Conservation (phyloP, 257 asterid species). For the Haberlea rhodopensis region DNA sequence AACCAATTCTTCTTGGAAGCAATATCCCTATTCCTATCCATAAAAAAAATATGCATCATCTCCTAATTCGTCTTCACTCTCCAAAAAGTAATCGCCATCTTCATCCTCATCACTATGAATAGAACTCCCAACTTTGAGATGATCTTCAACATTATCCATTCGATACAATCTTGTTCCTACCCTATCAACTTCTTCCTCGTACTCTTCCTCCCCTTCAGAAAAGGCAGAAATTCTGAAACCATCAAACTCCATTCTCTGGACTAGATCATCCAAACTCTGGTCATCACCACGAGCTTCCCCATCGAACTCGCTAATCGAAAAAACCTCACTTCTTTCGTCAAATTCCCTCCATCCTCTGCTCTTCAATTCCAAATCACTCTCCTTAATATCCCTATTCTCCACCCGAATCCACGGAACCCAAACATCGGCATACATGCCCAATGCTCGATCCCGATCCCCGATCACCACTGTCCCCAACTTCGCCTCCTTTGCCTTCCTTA, state of each 20-base stretch:
- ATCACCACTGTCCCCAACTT: conserved; percentile 89
- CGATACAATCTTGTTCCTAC: conserved; percentile 18
- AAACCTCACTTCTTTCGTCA: conserved; percentile 32
- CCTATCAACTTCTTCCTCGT: conserved; percentile 40
- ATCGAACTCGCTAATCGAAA: conserved; percentile 61
- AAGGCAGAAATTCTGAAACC: conserved; percentile 52
- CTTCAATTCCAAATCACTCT: conserved; percentile 60
- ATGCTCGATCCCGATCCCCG: conserved; percentile 74
- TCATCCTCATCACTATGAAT: conserved; percentile 37
- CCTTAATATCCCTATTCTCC: conserved; percentile 76
- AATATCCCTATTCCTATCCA: conserved; percentile 3
- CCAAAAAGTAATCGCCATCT: conserved; percentile 42
- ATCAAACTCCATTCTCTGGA: conserved; percentile 34
- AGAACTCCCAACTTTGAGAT: conserved; percentile 8
- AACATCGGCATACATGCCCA: conserved; percentile 80
- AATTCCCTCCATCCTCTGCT: conserved; percentile 36
- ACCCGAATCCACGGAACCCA: conserved; percentile 84
- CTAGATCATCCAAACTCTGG: conserved; percentile 45
- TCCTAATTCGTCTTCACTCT: conserved; percentile 45
- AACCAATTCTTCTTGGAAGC: not conserved
- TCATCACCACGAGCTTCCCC: conserved; percentile 41
- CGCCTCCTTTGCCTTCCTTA: conserved; percentile 74
- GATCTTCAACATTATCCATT: conserved; percentile 11
- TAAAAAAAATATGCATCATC: conserved; percentile 27
- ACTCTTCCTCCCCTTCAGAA: conserved; percentile 72